Percentiles rank a stretch among this genome's conserved stretches.
These are phyloP conservation scores for Rhodotorula sp. DNA, from an alignment of 1,284 basidiomycete species.

Conservation along the genomic window DNA sequence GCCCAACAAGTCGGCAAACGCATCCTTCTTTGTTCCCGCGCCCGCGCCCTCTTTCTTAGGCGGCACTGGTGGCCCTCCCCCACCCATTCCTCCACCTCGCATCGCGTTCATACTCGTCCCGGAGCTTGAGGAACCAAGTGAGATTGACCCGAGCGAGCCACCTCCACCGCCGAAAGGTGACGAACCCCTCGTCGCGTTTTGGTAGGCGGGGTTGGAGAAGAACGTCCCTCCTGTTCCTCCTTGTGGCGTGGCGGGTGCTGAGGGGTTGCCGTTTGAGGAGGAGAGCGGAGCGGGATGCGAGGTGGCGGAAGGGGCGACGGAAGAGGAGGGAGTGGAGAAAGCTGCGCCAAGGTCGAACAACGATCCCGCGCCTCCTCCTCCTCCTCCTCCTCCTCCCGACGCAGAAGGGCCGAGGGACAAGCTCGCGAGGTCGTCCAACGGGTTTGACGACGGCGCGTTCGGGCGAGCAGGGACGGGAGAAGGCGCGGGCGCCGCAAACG, in stretches of 20 bases:
- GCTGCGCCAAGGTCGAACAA: conserved; percentile 29
- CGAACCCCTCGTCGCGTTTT: background rate
- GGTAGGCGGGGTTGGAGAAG: conserved; percentile 37
- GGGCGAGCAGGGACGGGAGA: background rate
- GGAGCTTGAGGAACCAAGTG: conserved; percentile 5
- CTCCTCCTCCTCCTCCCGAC: background rate
- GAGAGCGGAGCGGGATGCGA: background rate
- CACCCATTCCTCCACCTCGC: background rate
- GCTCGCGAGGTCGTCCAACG: conserved; percentile 39
- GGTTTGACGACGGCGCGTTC: conserved; percentile 14
- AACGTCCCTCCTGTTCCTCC: conserved; percentile 25
- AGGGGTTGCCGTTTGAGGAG: background rate
- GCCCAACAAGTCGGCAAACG: conserved; percentile 36
- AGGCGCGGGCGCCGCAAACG: conserved; percentile 35
- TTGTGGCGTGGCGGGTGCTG: background rate
- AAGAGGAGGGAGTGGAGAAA: background rate
- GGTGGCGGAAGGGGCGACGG: background rate
- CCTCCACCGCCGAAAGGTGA: background rate
- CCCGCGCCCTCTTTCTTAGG: conserved; percentile 4
- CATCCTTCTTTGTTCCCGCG: conserved; percentile 31
- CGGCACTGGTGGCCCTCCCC: conserved; percentile 2
- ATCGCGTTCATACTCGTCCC: background rate
- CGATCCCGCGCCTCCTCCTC: background rate
- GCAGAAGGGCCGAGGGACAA: conserved; percentile 29
- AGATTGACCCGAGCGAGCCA: background rate